Evolutionary conservation across 1,284 basidiomycete species (phyloP), one percentile per base, ranked within the genome.

Genomic region (Ganoderma meredithae): DNA sequence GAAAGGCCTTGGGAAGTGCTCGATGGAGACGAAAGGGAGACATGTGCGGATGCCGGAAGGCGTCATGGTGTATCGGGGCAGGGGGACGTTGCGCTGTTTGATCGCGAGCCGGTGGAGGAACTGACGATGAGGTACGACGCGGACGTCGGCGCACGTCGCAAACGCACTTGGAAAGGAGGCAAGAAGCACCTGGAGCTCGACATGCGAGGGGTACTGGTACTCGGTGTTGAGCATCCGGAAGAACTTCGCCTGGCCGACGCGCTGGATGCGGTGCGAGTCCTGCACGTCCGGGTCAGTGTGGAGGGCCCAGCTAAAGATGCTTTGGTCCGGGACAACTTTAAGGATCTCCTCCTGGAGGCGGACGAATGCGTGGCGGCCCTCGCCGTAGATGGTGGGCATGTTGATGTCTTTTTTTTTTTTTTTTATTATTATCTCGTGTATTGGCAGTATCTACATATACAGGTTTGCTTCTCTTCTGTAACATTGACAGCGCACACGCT

Each of bases 321-420:
- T 55, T 19, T 55, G 52, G 52, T 55, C 52, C 15, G 52, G 52
- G 27, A 55, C 27, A 15, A 55, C 52, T n/a, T 39, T 59, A 19
- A 59, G 33, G 36, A 65, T 61, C 25, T 49, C 58, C 40, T 65
- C 47, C 19, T 65, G 64, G 6, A 65, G 59, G 8, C 64, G 58
- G 17, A 53, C 13, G 64, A 65, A 65, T 1, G 58, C 64, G 13
- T 44, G 36, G 0, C 44, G 41, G n/a, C 65, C 65, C 17, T 66
- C 65, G 2, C 65, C 65, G 13, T 66, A 66, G 22, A 62, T 31
- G 0, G 60, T 39, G 4, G 59, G 52, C 65, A 66, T 61, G 33
- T 61, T 60, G 41, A 56, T 40, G 36, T 41, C 60, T n/a, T n/a
- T n/a, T n/a, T n/a, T n/a, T n/a, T n/a, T n/a, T n/a, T n/a, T n/a